Conservation (phyloP, 1,284 basidiomycete genomes). For the Termitomyces sp. region DNA sequence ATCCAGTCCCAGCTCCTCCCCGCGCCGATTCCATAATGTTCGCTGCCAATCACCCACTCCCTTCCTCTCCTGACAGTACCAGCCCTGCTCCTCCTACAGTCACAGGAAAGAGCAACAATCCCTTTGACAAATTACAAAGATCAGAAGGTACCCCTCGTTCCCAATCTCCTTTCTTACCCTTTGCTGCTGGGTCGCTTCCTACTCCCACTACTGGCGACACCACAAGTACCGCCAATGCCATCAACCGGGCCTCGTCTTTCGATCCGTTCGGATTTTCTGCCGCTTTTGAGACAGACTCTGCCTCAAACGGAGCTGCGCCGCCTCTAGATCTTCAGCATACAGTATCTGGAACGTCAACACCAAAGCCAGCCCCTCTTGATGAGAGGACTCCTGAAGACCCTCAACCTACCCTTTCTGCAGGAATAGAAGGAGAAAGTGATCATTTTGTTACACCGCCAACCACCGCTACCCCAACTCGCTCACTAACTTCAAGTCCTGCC, state of each 20-base stretch:
- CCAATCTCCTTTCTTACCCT: constrained; percentile 54
- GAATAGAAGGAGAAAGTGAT: constrained; percentile 44
- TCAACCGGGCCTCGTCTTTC: constrained; percentile 18
- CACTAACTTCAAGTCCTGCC: constrained; percentile 20
- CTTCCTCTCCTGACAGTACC: constrained; percentile 57
- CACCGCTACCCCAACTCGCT: constrained; percentile 30
- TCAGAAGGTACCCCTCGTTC: constrained; percentile 45
- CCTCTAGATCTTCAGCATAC: constrained; percentile 2
- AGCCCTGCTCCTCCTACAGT: constrained; percentile 33
- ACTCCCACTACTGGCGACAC: constrained; percentile 4
- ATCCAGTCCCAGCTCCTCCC: constrained; percentile 14
- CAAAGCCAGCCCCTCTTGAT: constrained; percentile 10
- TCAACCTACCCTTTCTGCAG: constrained; percentile 24
- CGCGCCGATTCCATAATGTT: constrained; percentile 49
- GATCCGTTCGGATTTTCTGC: constrained; percentile 62
- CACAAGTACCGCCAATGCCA: background rate
- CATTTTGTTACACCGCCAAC: constrained; percentile 58
- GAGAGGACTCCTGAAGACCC: constrained; percentile 18
- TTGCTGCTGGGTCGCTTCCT: constrained; percentile 36
- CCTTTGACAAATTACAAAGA: constrained; percentile 77
- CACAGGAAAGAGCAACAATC: constrained; percentile 80
- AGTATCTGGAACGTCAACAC: constrained; percentile 8
- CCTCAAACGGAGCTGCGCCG: constrained; percentile 10
- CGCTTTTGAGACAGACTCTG: constrained; percentile 29
- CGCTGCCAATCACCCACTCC: constrained; percentile 66